Evolutionary conservation across 2,329 filamentous ascomycete genomes (phyloP).

Genomic region (Helotiales sp.): DNA sequence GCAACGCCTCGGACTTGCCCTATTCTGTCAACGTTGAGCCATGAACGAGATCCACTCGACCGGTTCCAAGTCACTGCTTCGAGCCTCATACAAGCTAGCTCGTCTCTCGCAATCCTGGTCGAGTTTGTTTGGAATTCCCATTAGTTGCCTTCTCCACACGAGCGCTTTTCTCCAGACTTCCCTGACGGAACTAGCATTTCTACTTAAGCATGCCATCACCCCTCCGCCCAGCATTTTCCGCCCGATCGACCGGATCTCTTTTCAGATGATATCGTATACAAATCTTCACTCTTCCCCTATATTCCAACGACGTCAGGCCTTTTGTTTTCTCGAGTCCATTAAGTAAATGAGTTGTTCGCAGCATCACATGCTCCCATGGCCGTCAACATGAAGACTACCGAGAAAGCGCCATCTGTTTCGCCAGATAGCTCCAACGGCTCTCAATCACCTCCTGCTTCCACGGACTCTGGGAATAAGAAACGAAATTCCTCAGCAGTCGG

Average conservation of each 20-base stretch:
- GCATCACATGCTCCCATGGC: background rate
- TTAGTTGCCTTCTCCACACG: slow-evolving; percentile 5
- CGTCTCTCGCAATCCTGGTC: background rate
- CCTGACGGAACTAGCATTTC: background rate
- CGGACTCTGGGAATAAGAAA: slow-evolving; percentile 23
- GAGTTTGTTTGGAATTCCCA: background rate
- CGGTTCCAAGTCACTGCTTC: background rate
- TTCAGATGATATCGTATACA: background rate
- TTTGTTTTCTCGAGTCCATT: slow-evolving; percentile 2
- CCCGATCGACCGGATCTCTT: background rate
- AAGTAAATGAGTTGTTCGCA: background rate
- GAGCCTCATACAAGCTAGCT: slow-evolving; percentile 8
- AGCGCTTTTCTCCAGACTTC: slow-evolving; percentile 9
- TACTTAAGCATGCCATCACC: slow-evolving; percentile 14
- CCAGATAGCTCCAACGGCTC: slow-evolving; percentile 1
- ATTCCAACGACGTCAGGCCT: background rate
- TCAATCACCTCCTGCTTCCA: slow-evolving; percentile 10
- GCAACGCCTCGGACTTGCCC: slow-evolving; percentile 2
- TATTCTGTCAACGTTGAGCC: background rate
- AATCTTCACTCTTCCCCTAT: background rate
- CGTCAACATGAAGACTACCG: background rate
- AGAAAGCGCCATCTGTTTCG: background rate
- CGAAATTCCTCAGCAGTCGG: slow-evolving; percentile 17
- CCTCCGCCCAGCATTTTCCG: slow-evolving; percentile 12
- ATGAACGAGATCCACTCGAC: slow-evolving; percentile 2